Percentiles rank a stretch among this genome's conserved stretches.
Conservation (phyloP, 306 rosid species). For the Gillenia trifoliata region DNA sequence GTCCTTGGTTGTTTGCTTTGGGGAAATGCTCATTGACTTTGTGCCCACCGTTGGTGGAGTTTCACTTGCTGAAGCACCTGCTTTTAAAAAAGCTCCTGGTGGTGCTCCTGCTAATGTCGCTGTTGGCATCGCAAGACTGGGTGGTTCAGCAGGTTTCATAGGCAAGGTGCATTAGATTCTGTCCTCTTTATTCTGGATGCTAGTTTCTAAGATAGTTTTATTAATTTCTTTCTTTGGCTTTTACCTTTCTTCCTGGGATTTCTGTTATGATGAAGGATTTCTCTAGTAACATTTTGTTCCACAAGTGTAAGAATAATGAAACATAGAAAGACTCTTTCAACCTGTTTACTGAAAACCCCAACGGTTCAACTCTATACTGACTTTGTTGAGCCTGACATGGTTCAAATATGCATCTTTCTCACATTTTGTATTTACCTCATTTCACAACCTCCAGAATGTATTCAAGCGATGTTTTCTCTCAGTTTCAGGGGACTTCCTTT, state of each 20-base stretch:
- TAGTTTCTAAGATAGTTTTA: neutral
- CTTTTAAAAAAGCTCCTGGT: conserved; percentile 89
- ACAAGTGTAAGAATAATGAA: neutral
- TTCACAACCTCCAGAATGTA: neutral
- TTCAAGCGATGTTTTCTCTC: neutral
- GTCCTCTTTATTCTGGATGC: neutral
- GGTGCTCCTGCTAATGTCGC: conserved; percentile 99
- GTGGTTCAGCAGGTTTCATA: conserved; percentile 75
- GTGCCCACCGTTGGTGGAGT: conserved; percentile 86
- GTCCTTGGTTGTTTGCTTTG: conserved; percentile 71
- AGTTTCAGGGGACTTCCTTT: neutral
- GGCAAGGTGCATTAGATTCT: conserved; percentile 63
- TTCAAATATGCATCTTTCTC: neutral
- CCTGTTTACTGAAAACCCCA: neutral
- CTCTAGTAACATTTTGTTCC: neutral
- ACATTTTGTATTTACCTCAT: neutral
- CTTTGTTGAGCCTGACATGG: neutral
- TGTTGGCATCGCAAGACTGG: conserved; percentile 74
- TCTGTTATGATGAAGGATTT: neutral
- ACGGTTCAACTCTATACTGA: neutral
- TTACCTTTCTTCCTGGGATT: neutral
- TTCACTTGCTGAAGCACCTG: conserved; percentile 88
- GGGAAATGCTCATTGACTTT: conserved; percentile 82
- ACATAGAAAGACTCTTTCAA: neutral
- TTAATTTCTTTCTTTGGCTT: neutral